Conservation (phyloP, 495 filamentous ascomycete species). For the Parathielavia appendiculata region DNA sequence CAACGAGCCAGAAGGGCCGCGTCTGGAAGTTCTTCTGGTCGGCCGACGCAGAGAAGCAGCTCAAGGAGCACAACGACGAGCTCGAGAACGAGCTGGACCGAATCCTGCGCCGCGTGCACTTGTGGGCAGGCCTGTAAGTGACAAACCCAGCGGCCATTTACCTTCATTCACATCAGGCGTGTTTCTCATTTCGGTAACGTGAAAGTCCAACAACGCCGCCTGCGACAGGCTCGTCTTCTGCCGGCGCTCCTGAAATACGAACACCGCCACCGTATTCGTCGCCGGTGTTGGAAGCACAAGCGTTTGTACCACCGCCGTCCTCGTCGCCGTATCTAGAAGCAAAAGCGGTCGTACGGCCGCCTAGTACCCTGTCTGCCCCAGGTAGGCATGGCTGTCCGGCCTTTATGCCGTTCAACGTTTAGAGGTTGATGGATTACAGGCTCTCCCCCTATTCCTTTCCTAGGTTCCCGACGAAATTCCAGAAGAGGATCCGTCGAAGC, state of each 20-base stretch:
- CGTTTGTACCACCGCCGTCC: neutral
- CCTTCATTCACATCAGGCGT: too few species aligned
- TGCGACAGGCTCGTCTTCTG: neutral
- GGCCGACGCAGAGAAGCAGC: neutral
- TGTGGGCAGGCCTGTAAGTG: neutral
- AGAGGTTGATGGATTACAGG: neutral
- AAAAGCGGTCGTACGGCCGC: too few species aligned
- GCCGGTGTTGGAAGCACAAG: neutral
- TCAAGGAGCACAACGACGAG: slow-evolving; percentile 3
- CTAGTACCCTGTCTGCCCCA: neutral
- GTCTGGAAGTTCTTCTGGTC: slow-evolving; percentile 3
- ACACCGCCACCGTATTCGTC: neutral
- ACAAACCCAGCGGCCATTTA: too few species aligned
- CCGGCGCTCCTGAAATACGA: neutral
- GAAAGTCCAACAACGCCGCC: neutral
- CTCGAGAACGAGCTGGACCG: neutral
- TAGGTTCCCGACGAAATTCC: neutral
- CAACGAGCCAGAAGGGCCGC: neutral
- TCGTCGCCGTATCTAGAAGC: neutral
- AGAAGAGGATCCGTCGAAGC: neutral
- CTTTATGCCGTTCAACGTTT: too few species aligned
- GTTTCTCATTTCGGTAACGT: too few species aligned
- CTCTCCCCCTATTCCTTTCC: neutral
- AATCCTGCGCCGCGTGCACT: neutral
- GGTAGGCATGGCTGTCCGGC: neutral